Conservation (phyloP, 192 early-diverging fungal species). For the Coemansia sp. region DNA sequence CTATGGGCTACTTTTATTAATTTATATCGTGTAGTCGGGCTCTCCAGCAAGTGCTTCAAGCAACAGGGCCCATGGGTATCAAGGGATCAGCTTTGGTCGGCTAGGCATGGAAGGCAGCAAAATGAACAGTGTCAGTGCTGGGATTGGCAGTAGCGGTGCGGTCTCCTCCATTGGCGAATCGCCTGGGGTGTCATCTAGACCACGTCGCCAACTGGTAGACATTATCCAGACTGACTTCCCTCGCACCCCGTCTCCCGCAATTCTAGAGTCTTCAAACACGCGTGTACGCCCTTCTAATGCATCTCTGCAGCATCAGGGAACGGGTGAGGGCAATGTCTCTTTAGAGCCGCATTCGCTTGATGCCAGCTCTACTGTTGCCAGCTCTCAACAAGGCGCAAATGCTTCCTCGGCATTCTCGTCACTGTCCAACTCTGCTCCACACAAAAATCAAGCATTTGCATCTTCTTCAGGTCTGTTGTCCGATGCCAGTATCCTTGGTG, state of each 20-base stretch:
- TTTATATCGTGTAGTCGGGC: conserved; percentile 26
- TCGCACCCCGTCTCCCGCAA: conserved; percentile 50
- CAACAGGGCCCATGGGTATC: conserved; percentile 34
- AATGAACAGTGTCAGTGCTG: not conserved
- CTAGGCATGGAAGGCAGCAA: conserved; percentile 15
- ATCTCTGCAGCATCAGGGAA: conserved; percentile 13
- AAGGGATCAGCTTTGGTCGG: conserved; percentile 25
- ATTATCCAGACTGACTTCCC: conserved; percentile 54
- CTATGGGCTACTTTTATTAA: not conserved
- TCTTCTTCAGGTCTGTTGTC: conserved; percentile 29
- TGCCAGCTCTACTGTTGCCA: not conserved
- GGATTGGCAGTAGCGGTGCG: not conserved
- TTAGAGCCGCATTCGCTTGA: conserved; percentile 13
- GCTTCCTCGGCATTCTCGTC: conserved; percentile 42
- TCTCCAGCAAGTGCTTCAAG: conserved; percentile 16
- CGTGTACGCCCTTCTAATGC: conserved; percentile 20
- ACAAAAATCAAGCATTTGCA: conserved; percentile 11
- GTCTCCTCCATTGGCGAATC: conserved; percentile 4
- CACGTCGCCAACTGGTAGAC: conserved; percentile 47
- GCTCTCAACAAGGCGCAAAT: conserved; percentile 7
- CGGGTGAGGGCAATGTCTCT: conserved; percentile 1
- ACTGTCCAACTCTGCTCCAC: conserved; percentile 35
- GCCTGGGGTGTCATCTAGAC: conserved; percentile 19
- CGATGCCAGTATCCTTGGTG: conserved; percentile 35
- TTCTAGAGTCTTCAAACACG: conserved; percentile 26